Evolutionary conservation across 1,284 basidiomycete species (phyloP).

Genomic region (Coniferiporia sulphurascens): DNA sequence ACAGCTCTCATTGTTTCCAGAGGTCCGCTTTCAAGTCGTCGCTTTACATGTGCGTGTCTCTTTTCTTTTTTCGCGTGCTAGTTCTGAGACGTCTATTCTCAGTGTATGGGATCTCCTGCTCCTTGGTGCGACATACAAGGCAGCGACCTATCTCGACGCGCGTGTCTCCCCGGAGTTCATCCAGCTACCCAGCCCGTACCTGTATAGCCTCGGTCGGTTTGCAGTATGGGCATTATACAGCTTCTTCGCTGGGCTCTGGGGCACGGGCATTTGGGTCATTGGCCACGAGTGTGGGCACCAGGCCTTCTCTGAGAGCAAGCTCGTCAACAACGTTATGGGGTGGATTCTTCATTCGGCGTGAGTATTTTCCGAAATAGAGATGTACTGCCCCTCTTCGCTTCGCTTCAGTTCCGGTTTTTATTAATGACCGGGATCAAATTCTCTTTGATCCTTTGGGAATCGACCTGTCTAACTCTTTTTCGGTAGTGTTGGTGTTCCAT

Average conservation of each 20-base stretch:
- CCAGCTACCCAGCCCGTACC: constrained; percentile 54
- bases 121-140: constrained; percentile 67
- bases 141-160: constrained; percentile 64
- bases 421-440: neutral
- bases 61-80: constrained; percentile 9
- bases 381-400: neutral
- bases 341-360: constrained; percentile 92
- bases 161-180: constrained; percentile 54
- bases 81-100: constrained; percentile 18
- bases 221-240: constrained; percentile 81
- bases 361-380: constrained; percentile 24
- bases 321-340: constrained; percentile 90
- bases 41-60: constrained; percentile 65
- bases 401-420: neutral
- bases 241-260: constrained; percentile 82
- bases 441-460: neutral
- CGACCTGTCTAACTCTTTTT: constrained; percentile 19
- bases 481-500: constrained; percentile 85
- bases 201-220: constrained; percentile 63
- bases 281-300: constrained; percentile 95
- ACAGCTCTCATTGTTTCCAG: constrained; percentile 86
- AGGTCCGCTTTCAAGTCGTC: constrained; percentile 84
- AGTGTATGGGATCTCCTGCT: constrained; percentile 76
- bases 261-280: constrained; percentile 92
- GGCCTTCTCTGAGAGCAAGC: constrained; percentile 93